phyloP scores from a whole-genome alignment of 495 filamentous ascomycete species.

The Penicillium canariense region DNA sequence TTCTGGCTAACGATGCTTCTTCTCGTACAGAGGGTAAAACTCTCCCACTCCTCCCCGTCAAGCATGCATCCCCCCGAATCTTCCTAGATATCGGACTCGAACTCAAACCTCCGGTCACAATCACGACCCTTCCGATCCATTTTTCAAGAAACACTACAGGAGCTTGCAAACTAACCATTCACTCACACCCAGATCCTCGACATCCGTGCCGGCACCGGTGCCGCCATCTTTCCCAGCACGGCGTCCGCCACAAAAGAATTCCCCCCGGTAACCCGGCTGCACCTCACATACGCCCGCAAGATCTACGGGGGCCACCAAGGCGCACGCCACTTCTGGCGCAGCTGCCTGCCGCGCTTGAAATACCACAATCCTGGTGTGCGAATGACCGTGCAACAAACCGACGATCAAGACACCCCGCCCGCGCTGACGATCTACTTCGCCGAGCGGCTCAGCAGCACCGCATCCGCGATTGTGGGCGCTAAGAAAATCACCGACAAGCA shows the following conservation, averaged over 20 bases:
- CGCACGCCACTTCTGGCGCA: conserved; percentile 85
- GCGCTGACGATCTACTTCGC: conserved; percentile 78
- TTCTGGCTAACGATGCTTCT: conserved; percentile 8
- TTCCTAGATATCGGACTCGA: conserved; percentile 2
- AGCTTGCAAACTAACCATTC: background rate
- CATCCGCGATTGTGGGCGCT: conserved; percentile 22
- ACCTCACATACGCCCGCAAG: conserved; percentile 72
- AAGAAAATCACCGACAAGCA: conserved; percentile 31
- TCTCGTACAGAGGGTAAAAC: conserved; percentile 34
- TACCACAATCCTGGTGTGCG: conserved; percentile 85
- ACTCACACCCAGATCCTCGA: conserved; percentile 57
- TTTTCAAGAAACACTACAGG: background rate
- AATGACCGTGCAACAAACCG: conserved; percentile 74
- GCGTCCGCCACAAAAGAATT: conserved; percentile 48
- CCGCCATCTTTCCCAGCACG: conserved; percentile 67
- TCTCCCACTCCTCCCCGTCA: conserved; percentile 16
- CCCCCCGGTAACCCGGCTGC: conserved; percentile 68
- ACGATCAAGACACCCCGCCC: conserved; percentile 51
- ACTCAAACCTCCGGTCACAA: background rate
- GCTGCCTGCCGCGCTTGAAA: conserved; percentile 80
- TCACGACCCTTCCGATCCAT: background rate
- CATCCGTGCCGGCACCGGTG: conserved; percentile 74
- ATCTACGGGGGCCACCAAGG: conserved; percentile 65
- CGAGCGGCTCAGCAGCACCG: conserved; percentile 34
- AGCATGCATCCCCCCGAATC: conserved; percentile 10